A percentile compares a stretch with the other conserved stretches of the same genome.
These are phyloP conservation scores for Pichia nanzhaoensis DNA, from an alignment of 805 yeast genomes.

Conservation along the genomic window DNA sequence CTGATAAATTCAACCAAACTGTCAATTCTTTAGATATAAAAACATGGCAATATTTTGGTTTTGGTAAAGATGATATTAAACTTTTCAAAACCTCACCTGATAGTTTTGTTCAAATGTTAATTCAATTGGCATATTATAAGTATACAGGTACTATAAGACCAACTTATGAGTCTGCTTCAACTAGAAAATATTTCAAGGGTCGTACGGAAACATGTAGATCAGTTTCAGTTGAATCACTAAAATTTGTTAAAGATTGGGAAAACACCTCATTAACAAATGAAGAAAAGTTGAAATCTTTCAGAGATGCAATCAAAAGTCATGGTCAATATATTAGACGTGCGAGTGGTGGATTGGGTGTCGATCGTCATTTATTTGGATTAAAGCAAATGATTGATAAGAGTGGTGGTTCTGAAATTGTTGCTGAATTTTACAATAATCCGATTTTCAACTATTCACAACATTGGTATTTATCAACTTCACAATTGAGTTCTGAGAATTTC, in stretches of 20 bases:
- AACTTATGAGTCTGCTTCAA: slow-evolving; percentile 94
- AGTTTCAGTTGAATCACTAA: slow-evolving; percentile 63
- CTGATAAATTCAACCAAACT: slow-evolving; percentile 47
- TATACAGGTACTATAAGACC: slow-evolving; percentile 75
- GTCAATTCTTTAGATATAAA: slow-evolving; percentile 61
- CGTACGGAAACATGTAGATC: slow-evolving; percentile 92
- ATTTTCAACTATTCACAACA: slow-evolving; percentile 66
- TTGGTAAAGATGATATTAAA: slow-evolving; percentile 84
- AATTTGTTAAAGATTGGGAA: slow-evolving; percentile 71
- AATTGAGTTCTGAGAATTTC: slow-evolving; percentile 74
- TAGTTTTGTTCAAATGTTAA: slow-evolving; percentile 83
- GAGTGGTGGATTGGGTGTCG: slow-evolving; percentile 81
- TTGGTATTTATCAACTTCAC: slow-evolving; percentile 89
- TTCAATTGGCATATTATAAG: slow-evolving; percentile 87
- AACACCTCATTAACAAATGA: slow-evolving; percentile 41
- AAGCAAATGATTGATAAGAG: slow-evolving; percentile 56
- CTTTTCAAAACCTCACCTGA: slow-evolving; percentile 85
- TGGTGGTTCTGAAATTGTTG: slow-evolving; percentile 33
- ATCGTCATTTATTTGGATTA: slow-evolving; percentile 88
- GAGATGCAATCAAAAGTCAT: slow-evolving; percentile 69
- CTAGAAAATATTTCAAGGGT: slow-evolving; percentile 81
- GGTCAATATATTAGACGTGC: slow-evolving; percentile 69
- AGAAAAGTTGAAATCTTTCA: slow-evolving; percentile 61
- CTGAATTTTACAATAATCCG: slow-evolving; percentile 69
- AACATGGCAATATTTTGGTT: slow-evolving; percentile 74